Percentiles rank a stretch among this genome's conserved stretches.
phyloP scores from a whole-genome alignment of 495 filamentous ascomycete genomes.

The Xanthoparmelia taractica region DNA sequence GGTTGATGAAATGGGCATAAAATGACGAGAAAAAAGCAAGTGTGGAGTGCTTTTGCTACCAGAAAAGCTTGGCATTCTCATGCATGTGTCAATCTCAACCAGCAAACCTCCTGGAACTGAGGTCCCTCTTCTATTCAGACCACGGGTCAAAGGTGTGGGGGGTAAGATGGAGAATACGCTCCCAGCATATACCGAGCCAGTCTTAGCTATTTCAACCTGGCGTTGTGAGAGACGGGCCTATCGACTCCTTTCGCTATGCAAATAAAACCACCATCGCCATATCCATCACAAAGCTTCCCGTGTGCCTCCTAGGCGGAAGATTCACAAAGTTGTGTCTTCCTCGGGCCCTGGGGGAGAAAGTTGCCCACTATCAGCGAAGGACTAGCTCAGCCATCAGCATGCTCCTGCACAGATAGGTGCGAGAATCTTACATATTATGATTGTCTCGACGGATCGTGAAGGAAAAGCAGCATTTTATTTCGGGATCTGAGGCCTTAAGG shows the following conservation, averaged over 20 bases:
- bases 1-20: too few species aligned
- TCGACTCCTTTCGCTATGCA: conserved; percentile 13
- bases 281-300: conserved; percentile 2
- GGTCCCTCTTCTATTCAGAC: background rate
- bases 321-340: conserved; percentile 25
- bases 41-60: background rate
- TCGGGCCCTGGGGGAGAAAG: conserved; percentile 63
- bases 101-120: background rate
- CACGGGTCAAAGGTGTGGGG: background rate
- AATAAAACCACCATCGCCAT: background rate
- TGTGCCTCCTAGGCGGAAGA: background rate
- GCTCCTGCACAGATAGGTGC: background rate
- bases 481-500: conserved; percentile 58
- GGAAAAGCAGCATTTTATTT: conserved; percentile 91
- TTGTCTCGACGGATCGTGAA: conserved; percentile 92
- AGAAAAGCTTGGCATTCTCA: background rate
- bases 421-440: conserved; percentile 80
- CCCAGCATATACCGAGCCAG: background rate
- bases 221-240: background rate
- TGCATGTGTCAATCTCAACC: too few species aligned
- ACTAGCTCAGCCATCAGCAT: conserved; percentile 39
- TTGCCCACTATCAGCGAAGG: conserved; percentile 94
- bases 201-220: background rate
- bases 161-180: background rate
- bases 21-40: background rate